Evolutionary conservation across 176 grass and related monocot genomes (phyloP), one percentile per base, ranked within the genome.

Genomic region (Carex pumila): DNA sequence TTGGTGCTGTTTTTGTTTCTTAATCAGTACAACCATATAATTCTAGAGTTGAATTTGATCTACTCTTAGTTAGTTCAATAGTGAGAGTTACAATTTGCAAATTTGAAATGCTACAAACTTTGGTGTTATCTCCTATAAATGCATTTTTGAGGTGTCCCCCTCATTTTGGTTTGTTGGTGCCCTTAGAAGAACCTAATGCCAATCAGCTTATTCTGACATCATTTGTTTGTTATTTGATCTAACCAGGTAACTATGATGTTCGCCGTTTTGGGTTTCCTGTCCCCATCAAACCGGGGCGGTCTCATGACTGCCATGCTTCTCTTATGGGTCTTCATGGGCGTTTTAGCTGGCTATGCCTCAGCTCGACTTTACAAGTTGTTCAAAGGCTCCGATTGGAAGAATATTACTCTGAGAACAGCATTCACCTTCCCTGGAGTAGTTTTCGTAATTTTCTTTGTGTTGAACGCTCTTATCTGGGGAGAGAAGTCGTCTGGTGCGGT

Each of bases 251-350:
- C 91, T 32, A 94, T 97, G 94, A 79, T 92, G 80, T 97, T 97
- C 52, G 94, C 94, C 57, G 89, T 97, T 67, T 88, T 97, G 70
- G 94, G 94, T 50, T 97, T 97, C 81, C 94, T 97, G 84, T 97
- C 94, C 89, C 94, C 94, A 84, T 93, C 94, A 61, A 97, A 97
- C 84, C 84, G 94, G 67, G 94, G 94, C 57, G 91, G 91, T 53
- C 73, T 97, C 10, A 97, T 97, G 94, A 97, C 94, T 81, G 94
- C 94, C 43, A 94, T 97, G 91, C 91, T 97, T 59, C 87, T 97
- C 59, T 89, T 97, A 59, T 97, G 94, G 94, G 94, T 94, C 19
- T 97, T 97, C 82, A 97, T 97, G 94, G 94, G 94, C 12, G 65
- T 92, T 60, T 89, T 97, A 60, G 91, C 91, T 85, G 94, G 94